Evolutionary conservation across 345 rosid genomes (phyloP).

Genomic region (Brassica incana): DNA sequence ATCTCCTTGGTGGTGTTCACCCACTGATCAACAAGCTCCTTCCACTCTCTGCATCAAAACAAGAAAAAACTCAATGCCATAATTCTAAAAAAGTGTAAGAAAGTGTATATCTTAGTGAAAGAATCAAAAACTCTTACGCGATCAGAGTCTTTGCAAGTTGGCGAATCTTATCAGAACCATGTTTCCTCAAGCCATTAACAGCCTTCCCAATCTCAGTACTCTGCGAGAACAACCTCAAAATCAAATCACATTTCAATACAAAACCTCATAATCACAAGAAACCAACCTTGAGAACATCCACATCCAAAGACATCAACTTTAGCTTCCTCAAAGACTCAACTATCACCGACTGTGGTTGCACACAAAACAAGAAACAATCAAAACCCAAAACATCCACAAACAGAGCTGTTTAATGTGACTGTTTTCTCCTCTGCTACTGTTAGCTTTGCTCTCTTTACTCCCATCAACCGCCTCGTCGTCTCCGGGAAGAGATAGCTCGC

Average conservation of each 20-base stretch:
- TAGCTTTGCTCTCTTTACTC: slow-evolving; percentile 67
- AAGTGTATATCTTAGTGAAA: neutral
- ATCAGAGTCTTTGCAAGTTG: slow-evolving; percentile 68
- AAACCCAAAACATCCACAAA: slow-evolving; percentile 15
- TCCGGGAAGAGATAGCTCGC: slow-evolving; percentile 53
- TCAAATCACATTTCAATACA: neutral
- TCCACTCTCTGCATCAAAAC: slow-evolving; percentile 53
- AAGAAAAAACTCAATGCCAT: slow-evolving; percentile 6
- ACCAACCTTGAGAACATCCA: slow-evolving; percentile 79
- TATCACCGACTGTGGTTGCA: slow-evolving; percentile 70
- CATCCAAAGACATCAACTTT: slow-evolving; percentile 70
- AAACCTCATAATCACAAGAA: neutral
- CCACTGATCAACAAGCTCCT: slow-evolving; percentile 89
- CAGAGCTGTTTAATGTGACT: slow-evolving; percentile 3
- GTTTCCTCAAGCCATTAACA: slow-evolving; percentile 78
- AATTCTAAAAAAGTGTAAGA: neutral
- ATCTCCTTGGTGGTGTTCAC: slow-evolving; percentile 55
- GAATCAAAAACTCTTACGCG: slow-evolving; percentile 51
- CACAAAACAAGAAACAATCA: neutral
- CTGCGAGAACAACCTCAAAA: slow-evolving; percentile 43
- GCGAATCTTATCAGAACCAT: slow-evolving; percentile 58
- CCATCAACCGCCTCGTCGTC: slow-evolving; percentile 33
- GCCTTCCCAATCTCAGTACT: slow-evolving; percentile 92
- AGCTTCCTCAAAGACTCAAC: slow-evolving; percentile 74
- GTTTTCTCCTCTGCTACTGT: slow-evolving; percentile 56